A percentile compares a stretch with the other conserved stretches of the same genome.
These are phyloP conservation scores for Anthoceros angustus DNA, from an alignment of 225 moss, liverwort and hornwort genomes.

Conservation along the genomic window DNA sequence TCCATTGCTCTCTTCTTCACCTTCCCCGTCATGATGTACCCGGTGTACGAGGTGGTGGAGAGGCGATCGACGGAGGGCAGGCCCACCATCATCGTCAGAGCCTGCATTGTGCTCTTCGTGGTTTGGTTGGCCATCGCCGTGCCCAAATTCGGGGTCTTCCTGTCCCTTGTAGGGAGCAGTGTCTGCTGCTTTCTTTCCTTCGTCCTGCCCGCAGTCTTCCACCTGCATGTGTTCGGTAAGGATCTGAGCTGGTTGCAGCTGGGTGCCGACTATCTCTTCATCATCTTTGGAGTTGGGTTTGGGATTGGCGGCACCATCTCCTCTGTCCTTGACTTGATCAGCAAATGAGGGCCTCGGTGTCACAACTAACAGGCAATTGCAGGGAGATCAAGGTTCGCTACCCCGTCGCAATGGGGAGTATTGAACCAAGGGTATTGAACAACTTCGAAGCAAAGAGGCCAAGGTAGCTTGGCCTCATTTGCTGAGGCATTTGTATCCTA, in stretches of 20 bases:
- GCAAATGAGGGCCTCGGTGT: background rate
- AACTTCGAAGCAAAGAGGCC: too few species aligned
- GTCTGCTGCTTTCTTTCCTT: constrained; percentile 79
- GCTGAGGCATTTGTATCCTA: too few species aligned
- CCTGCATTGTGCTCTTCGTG: constrained; percentile 33
- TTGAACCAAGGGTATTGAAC: too few species aligned
- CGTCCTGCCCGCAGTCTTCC: constrained; percentile 65
- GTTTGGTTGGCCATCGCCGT: constrained; percentile 69
- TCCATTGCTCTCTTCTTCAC: constrained; percentile 75
- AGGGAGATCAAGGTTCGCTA: background rate
- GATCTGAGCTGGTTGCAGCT: constrained; percentile 17
- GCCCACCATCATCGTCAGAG: constrained; percentile 31
- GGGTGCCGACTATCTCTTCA: constrained; percentile 36
- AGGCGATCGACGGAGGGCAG: constrained; percentile 39
- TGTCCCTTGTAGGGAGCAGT: constrained; percentile 84
- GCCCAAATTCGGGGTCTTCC: constrained; percentile 61
- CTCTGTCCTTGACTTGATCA: constrained; percentile 24
- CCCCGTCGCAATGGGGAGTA: background rate
- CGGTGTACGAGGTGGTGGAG: constrained; percentile 80
- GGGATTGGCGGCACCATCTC: constrained; percentile 55
- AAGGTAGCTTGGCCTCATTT: too few species aligned
- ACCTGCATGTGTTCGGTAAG: constrained; percentile 39
- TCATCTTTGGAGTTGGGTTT: constrained; percentile 44
- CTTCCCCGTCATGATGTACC: constrained; percentile 94
- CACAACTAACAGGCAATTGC: background rate